phyloP scores from a whole-genome alignment of 139 green algal genomes.

The Chlamydomonas asymmetrica region DNA sequence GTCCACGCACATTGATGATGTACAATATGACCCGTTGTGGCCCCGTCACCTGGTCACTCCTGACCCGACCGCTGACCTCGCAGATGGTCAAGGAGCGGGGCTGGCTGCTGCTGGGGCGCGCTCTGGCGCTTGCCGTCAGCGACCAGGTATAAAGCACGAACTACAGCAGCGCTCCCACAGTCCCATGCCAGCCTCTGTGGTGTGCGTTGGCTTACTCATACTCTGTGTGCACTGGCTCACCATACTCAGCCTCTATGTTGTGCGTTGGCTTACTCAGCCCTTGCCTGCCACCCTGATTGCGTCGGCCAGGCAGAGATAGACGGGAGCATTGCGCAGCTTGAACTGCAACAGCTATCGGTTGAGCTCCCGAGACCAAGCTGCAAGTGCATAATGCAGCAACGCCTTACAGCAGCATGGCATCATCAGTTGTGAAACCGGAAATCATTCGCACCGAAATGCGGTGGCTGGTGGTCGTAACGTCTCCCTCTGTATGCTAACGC shows the following conservation, averaged over 20 bases:
- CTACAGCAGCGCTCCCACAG: not conserved
- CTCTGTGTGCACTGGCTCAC: not conserved
- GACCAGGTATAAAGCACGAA: not conserved
- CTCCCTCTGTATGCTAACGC: too few species aligned
- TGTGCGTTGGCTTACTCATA: not conserved
- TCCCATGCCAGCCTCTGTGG: not conserved
- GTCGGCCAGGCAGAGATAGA: too few species aligned
- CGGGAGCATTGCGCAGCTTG: too few species aligned
- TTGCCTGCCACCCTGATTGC: not conserved
- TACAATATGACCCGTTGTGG: not conserved
- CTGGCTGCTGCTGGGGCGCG: conserved; percentile 5
- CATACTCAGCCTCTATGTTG: not conserved
- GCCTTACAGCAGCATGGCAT: not conserved
- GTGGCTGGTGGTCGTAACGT: not conserved
- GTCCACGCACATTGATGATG: not conserved
- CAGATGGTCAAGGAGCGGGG: conserved; percentile 32
- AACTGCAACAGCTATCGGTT: too few species aligned
- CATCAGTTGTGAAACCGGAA: not conserved
- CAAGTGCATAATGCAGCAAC: not conserved
- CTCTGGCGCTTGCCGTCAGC: conserved; percentile 6
- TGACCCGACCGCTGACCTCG: too few species aligned
- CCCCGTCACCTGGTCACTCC: too few species aligned
- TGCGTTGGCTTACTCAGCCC: not conserved
- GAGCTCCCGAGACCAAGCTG: too few species aligned
- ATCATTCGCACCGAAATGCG: not conserved